These are phyloP conservation scores for Candida khao-thaluensis DNA, from an alignment of 805 yeast species.

Conservation along the genomic window DNA sequence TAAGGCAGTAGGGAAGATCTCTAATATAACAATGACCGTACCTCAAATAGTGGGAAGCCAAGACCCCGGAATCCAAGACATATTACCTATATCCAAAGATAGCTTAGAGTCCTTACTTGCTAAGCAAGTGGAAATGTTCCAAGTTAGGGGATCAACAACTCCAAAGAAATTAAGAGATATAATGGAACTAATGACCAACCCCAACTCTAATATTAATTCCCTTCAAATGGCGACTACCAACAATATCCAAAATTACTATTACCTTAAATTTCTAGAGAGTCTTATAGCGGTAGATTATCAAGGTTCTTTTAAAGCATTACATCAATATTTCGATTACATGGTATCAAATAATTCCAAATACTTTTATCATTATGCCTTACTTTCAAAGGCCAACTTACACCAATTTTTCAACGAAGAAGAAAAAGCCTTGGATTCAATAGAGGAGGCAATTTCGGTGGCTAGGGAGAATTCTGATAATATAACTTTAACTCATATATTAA, in stretches of 20 bases:
- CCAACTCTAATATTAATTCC: conserved; percentile 36
- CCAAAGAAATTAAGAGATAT: conserved; percentile 44
- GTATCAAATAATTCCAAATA: conserved; percentile 61
- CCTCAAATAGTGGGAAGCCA: conserved; percentile 1
- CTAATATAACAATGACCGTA: conserved; percentile 10
- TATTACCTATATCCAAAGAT: conserved; percentile 46
- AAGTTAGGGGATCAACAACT: conserved; percentile 50
- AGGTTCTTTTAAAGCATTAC: conserved; percentile 49
- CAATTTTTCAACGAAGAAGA: conserved; percentile 63
- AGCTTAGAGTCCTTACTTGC: conserved; percentile 52
- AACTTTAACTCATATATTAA: conserved; percentile 67
- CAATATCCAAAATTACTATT: conserved; percentile 44
- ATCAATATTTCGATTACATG: conserved; percentile 72
- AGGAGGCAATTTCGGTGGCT: conserved; percentile 85
- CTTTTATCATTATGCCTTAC: conserved; percentile 73
- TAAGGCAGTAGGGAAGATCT: conserved; percentile 3
- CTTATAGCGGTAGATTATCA: conserved; percentile 61
- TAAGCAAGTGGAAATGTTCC: conserved; percentile 53
- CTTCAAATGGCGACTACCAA: conserved; percentile 32
- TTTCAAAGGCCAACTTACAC: conserved; percentile 70
- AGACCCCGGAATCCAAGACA: conserved; percentile 10
- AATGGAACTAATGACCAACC: conserved; percentile 46
- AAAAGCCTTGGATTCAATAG: conserved; percentile 75
- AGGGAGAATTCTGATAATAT: conserved; percentile 76
- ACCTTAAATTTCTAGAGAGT: conserved; percentile 59